These are phyloP conservation scores for Tirmania nivea DNA, from an alignment of 495 filamentous ascomycete genomes.

Conservation along the genomic window DNA sequence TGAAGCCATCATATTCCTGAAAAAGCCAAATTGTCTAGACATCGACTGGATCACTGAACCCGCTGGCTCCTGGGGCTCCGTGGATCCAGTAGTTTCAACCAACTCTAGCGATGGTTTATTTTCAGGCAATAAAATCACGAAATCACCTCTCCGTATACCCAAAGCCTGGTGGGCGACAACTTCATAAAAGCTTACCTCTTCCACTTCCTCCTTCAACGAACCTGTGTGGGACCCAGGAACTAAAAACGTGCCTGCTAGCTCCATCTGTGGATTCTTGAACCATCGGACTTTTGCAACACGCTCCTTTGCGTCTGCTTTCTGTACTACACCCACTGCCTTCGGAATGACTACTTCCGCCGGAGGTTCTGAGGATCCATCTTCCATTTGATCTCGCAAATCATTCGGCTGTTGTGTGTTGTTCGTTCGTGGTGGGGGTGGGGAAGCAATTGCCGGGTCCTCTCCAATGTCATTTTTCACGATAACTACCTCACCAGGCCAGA, in stretches of 20 bases:
- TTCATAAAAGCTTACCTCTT: conserved; percentile 38
- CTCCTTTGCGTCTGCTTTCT: conserved; percentile 31
- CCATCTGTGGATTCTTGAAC: conserved; percentile 27
- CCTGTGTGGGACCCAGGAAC: conserved; percentile 25
- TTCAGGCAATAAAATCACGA: conserved; percentile 28
- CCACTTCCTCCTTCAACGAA: conserved; percentile 19
- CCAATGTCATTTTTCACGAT: conserved; percentile 23
- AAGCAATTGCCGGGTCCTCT: background rate
- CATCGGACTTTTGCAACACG: conserved; percentile 34
- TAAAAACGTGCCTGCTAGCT: conserved; percentile 20
- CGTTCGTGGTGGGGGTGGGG: background rate
- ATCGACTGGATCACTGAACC: background rate
- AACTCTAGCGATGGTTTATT: background rate
- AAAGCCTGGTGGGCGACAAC: conserved; percentile 26
- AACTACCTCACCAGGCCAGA: conserved; percentile 39
- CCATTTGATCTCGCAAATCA: conserved; percentile 4
- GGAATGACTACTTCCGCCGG: conserved; percentile 15
- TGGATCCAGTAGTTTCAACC: background rate
- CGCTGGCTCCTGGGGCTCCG: background rate
- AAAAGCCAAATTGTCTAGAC: background rate
- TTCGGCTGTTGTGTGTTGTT: conserved; percentile 2
- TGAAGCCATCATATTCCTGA: background rate
- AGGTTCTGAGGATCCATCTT: background rate
- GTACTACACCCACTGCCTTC: conserved; percentile 35
- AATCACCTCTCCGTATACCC: conserved; percentile 25